These are phyloP conservation scores for Pseudogymnoascus sp. DNA, from an alignment of 2,329 filamentous ascomycete genomes.

Conservation along the genomic window DNA sequence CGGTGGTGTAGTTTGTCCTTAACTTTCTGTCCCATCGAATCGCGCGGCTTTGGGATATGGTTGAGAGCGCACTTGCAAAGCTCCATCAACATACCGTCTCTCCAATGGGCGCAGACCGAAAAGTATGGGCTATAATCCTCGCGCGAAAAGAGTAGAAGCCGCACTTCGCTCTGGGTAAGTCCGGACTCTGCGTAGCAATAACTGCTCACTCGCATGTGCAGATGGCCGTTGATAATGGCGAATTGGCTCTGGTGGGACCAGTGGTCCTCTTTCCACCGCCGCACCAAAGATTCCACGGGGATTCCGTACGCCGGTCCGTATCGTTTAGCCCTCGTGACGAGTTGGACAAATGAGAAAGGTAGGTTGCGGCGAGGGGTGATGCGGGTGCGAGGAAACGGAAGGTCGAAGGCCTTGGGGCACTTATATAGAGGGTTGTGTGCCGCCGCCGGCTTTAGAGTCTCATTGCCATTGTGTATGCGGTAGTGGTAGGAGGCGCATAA, in stretches of 20 bases:
- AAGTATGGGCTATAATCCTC: slow-evolving; percentile 55
- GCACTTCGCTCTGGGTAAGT: slow-evolving; percentile 41
- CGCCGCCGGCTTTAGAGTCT: slow-evolving; percentile 43
- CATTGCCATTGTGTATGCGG: slow-evolving; percentile 42
- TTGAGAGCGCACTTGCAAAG: slow-evolving; percentile 51
- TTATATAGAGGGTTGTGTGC: slow-evolving; percentile 47
- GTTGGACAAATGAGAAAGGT: slow-evolving; percentile 49
- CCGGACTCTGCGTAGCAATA: slow-evolving; percentile 42
- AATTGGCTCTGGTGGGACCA: slow-evolving; percentile 50
- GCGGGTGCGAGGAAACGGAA: slow-evolving; percentile 39
- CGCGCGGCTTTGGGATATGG: slow-evolving; percentile 42
- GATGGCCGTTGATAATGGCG: slow-evolving; percentile 41
- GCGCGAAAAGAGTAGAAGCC: slow-evolving; percentile 48
- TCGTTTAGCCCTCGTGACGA: slow-evolving; percentile 41
- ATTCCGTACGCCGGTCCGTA: slow-evolving; percentile 41
- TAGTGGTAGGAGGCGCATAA: slow-evolving; percentile 47
- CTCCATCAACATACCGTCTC: slow-evolving; percentile 49
- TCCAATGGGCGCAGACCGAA: slow-evolving; percentile 53
- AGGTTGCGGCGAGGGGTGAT: slow-evolving; percentile 46
- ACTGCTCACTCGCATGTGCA: slow-evolving; percentile 50
- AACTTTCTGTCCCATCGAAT: slow-evolving; percentile 34
- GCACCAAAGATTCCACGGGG: slow-evolving; percentile 35
- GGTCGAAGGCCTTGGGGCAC: slow-evolving; percentile 42
- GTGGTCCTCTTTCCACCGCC: slow-evolving; percentile 41
- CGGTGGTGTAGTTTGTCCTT: slow-evolving; percentile 28